A percentile compares a stretch with the other conserved stretches of the same genome.
These are phyloP conservation scores for Fusarium chaquense DNA, from an alignment of 2,329 filamentous ascomycete genomes.

Conservation along the genomic window DNA sequence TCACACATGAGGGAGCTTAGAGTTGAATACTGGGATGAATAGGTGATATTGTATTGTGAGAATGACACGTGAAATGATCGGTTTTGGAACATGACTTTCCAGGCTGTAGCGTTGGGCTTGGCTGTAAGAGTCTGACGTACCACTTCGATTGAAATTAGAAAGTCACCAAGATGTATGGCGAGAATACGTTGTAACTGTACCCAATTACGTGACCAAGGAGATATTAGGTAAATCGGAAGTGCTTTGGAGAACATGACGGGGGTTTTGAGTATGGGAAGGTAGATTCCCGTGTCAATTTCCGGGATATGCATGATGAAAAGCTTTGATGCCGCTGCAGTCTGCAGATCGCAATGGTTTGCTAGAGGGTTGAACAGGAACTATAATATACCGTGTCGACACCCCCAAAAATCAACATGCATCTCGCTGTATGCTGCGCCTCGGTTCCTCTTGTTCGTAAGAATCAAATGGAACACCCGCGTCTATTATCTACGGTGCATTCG, in stretches of 20 bases:
- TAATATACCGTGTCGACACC: not conserved
- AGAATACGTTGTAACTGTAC: not conserved
- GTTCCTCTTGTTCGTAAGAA: not conserved
- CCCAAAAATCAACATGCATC: not conserved
- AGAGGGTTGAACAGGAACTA: not conserved
- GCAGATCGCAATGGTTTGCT: slow-evolving; percentile 1
- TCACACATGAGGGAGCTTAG: too few relatives aligned
- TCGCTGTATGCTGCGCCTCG: not conserved
- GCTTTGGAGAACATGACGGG: not conserved
- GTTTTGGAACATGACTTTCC: not conserved
- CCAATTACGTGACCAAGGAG: not conserved
- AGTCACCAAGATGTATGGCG: not conserved
- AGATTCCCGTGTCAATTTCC: slow-evolving; percentile 4
- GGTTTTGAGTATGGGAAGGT: not conserved
- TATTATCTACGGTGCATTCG: not conserved
- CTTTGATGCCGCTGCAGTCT: not conserved
- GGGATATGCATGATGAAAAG: not conserved
- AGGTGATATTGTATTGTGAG: too few relatives aligned
- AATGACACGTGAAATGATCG: not conserved
- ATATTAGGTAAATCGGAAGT: not conserved
- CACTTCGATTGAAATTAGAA: slow-evolving; percentile 3
- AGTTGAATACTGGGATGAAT: too few relatives aligned
- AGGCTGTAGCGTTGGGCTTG: not conserved
- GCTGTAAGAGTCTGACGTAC: not conserved
- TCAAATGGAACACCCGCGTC: not conserved